A percentile compares a stretch with the other conserved stretches of the same genome.
Evolutionary conservation across 2,329 filamentous ascomycete genomes (phyloP).

Genomic region (Xylaria sp.): DNA sequence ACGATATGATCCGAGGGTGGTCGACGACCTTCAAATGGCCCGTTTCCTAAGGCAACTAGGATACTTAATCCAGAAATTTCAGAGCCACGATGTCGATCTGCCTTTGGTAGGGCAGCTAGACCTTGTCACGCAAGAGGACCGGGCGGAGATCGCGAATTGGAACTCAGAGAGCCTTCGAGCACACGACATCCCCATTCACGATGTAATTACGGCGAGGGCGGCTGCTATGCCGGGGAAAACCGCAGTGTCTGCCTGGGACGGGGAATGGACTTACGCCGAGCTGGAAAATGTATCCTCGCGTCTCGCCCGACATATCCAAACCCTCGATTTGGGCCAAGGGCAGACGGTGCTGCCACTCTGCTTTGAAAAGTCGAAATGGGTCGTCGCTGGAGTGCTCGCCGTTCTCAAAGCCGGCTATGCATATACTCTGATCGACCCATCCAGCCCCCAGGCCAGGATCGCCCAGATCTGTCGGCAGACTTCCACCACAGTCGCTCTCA

Average conservation of each 20-base stretch:
- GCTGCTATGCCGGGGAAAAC: conserved; percentile 4
- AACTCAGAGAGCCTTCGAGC: conserved; percentile 3
- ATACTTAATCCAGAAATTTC: conserved; percentile 26
- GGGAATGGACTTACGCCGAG: conserved; percentile 26
- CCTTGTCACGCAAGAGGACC: conserved; percentile 21
- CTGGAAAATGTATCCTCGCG: conserved; percentile 22
- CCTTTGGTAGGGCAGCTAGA: conserved; percentile 21
- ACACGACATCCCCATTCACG: conserved; percentile 15
- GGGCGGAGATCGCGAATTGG: conserved; percentile 22
- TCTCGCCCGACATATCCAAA: conserved; percentile 16
- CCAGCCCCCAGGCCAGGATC: conserved; percentile 10
- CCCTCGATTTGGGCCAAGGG: not conserved
- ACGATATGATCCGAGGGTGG: conserved; percentile 21
- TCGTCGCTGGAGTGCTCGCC: conserved; percentile 15
- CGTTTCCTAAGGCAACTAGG: conserved; percentile 26
- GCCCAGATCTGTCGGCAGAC: conserved; percentile 25
- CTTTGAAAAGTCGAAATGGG: conserved; percentile 32
- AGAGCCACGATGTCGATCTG: conserved; percentile 11
- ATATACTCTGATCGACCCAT: conserved; percentile 17
- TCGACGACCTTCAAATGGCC: conserved; percentile 15
- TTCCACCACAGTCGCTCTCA: conserved; percentile 23
- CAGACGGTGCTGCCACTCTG: conserved; percentile 18
- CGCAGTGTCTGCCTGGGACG: conserved; percentile 27
- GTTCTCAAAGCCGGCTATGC: conserved; percentile 30
- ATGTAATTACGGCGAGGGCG: conserved; percentile 5